Conservation (phyloP, 257 asterid genomes). For the Ophiorrhiza pumila region DNA sequence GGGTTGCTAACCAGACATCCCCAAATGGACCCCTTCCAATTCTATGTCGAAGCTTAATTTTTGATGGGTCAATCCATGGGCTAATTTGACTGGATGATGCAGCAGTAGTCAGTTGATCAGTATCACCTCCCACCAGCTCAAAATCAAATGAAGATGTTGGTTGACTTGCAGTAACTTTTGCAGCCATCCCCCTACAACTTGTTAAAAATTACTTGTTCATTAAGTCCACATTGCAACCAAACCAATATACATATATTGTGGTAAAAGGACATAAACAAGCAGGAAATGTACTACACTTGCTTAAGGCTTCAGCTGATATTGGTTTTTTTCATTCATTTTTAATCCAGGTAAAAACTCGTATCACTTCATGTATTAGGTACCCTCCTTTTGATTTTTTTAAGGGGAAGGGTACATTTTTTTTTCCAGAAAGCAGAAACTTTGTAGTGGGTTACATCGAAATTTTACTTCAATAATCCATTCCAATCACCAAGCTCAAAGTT, state of each 20-base stretch:
- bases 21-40: slow-evolving; percentile 87
- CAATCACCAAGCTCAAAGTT: not conserved
- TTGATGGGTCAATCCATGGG: slow-evolving; percentile 68
- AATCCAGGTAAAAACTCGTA: not conserved
- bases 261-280: not conserved
- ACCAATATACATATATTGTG: not conserved
- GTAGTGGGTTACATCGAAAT: not conserved
- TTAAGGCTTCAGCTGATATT: too few relatives aligned
- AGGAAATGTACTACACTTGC: not conserved
- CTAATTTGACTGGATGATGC: slow-evolving; percentile 41
- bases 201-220: not conserved
- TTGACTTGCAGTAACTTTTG: slow-evolving; percentile 46
- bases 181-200: slow-evolving; percentile 52
- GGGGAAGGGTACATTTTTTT: not conserved
- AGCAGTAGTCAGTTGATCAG: slow-evolving; percentile 39
- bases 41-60: slow-evolving; percentile 73
- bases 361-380: not conserved
- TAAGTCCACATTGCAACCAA: not conserved
- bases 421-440: not conserved
- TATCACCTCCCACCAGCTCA: slow-evolving; percentile 65
- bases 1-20: slow-evolving; percentile 88
- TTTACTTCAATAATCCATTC: not conserved
- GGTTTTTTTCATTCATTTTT: too few relatives aligned
- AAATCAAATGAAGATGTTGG: slow-evolving; percentile 54
- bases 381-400: not conserved